A percentile compares a stretch with the other conserved stretches of the same genome.
Conservation (phyloP, 2,329 filamentous ascomycete genomes). For the Penicillium rolfsii region DNA sequence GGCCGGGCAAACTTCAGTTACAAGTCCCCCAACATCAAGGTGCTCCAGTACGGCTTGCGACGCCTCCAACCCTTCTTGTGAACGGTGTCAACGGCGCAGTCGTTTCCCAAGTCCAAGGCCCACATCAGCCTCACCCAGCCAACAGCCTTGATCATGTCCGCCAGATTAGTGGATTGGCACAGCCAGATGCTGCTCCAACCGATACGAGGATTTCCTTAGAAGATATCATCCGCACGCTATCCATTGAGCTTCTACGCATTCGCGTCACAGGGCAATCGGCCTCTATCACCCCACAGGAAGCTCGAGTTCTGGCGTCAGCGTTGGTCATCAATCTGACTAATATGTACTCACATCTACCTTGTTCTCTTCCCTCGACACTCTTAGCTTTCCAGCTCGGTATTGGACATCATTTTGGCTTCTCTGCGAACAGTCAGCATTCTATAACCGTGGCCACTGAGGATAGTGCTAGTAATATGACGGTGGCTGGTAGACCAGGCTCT, state of each 20-base stretch:
- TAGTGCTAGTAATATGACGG: constrained; percentile 4
- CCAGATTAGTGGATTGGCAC: not conserved
- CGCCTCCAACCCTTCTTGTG: constrained; percentile 46
- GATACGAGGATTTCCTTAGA: constrained; percentile 32
- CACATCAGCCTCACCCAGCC: not conserved
- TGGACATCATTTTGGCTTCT: constrained; percentile 40
- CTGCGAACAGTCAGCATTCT: constrained; percentile 27
- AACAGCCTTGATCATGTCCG: not conserved
- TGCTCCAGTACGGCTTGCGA: constrained; percentile 47
- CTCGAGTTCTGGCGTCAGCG: constrained; percentile 35
- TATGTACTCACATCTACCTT: constrained; percentile 35
- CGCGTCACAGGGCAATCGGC: constrained; percentile 34
- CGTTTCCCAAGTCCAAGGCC: constrained; percentile 4
- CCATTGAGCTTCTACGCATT: constrained; percentile 37
- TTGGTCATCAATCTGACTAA: constrained; percentile 37
- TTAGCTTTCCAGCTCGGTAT: constrained; percentile 44
- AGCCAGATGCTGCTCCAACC: constrained; percentile 13
- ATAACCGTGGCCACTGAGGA: constrained; percentile 34
- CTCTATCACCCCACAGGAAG: constrained; percentile 37
- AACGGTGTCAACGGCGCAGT: constrained; percentile 39
- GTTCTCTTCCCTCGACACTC: constrained; percentile 29
- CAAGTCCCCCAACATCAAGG: constrained; percentile 48
- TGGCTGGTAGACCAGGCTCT: not conserved
- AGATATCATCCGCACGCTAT: constrained; percentile 38
- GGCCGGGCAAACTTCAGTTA: constrained; percentile 47